Base-by-base conservation (phyloP, 164 flowering plant genomes). In the Chimonanthus salicifolius region DNA sequence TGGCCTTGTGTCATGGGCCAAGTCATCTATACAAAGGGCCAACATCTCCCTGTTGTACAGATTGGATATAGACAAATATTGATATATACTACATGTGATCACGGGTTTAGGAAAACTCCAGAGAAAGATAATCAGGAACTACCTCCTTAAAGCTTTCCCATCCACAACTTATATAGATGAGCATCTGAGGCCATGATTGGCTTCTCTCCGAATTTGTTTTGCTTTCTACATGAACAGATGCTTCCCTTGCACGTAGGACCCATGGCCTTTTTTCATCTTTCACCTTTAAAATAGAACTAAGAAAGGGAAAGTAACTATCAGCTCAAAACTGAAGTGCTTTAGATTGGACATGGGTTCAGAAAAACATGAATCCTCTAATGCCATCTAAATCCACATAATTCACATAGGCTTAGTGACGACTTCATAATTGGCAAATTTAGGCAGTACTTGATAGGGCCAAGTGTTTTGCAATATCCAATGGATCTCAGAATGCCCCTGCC, bases 91-190 rank as follows among this genome's bases (percentile, higher is more conserved):
- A 11, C 60, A 54, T 54, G 60, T n/a, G 16, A 10, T 13, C 60
- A 54, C 4, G 10, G 60, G 60, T 2, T 54, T 54, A 13, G 60
- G 4, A 54, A 10, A 54, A 13, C 60, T 54, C 60, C 16, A 54
- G 60, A 54, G 16, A 54, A n/a, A 54, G 60, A 54, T 15, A 54
- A 15, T 54, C 47, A 4, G 7, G 47, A 73, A 67, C 58, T 87
- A 91, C 97, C 96, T 93, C 90, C 79, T 92, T 95, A 83, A 95
- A 93, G 83, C 92, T 95, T 73, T 89, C 91, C 99, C 99, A 95
- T 69, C 99, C 98, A 83, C 97, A 92, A 75, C 98, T 95, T 77
- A 95, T 90, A 77, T 95, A 95, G 74, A 95, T 85, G 71, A 95
- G 90, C 60, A 94, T 91, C 72, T 88, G 78, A 44, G 97, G 98